phyloP scores from a whole-genome alignment of 495 filamentous ascomycete species.

The Hyaloscypha variabilis region DNA sequence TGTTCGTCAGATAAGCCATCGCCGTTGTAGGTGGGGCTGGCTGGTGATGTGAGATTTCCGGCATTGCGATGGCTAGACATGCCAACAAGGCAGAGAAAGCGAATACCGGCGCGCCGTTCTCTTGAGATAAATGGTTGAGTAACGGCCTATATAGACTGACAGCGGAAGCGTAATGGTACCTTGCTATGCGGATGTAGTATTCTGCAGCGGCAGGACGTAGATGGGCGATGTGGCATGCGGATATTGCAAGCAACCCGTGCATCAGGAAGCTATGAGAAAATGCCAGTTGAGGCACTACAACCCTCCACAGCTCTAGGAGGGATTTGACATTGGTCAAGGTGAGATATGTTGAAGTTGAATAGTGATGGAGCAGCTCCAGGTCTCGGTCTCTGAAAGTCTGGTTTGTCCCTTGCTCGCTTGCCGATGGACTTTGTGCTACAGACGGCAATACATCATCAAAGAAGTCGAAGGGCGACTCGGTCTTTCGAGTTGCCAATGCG shows the following conservation, averaged over 20 bases:
- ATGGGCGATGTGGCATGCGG: slow-evolving; percentile 4
- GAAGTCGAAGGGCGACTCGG: no score
- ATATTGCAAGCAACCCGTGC: neutral
- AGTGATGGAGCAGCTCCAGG: slow-evolving; percentile 23
- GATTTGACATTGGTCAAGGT: slow-evolving; percentile 9
- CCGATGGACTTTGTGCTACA: no score
- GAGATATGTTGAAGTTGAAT: slow-evolving; percentile 10
- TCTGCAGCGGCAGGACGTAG: neutral
- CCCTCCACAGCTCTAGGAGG: slow-evolving; percentile 10
- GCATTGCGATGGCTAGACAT: no score
- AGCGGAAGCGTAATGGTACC: slow-evolving; percentile 8
- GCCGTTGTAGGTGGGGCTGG: no score
- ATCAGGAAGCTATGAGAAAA: neutral
- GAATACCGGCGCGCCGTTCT: slow-evolving; percentile 6
- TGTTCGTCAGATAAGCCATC: no score
- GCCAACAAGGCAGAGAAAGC: no score
- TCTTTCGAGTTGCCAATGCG: no score
- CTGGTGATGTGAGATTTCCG: no score
- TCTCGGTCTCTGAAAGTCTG: no score
- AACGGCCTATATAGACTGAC: neutral
- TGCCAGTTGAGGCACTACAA: neutral
- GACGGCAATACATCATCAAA: no score
- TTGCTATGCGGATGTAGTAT: slow-evolving; percentile 2
- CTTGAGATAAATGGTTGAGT: slow-evolving; percentile 1
- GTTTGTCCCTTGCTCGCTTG: no score